phyloP scores from a whole-genome alignment of 768 basidiomycete genomes.

The Pisolithus microcarpus region DNA sequence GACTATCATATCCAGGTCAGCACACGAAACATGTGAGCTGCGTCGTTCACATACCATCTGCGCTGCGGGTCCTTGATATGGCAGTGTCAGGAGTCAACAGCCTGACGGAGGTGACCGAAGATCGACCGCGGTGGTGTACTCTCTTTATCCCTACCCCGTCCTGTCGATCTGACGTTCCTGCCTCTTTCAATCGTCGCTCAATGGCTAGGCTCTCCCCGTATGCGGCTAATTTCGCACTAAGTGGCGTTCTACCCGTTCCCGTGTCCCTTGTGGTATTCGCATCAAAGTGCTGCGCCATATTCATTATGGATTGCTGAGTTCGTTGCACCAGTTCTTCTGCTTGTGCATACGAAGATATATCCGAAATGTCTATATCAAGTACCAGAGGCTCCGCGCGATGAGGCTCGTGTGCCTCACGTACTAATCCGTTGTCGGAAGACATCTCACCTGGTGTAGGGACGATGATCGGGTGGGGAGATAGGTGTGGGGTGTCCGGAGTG shows the following conservation, averaged over 20 bases:
- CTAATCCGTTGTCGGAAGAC: slow-evolving; percentile 10
- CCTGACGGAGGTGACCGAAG: slow-evolving; percentile 30
- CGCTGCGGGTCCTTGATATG: slow-evolving; percentile 1
- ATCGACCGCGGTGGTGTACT: slow-evolving; percentile 27
- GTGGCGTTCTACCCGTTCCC: slow-evolving; percentile 47
- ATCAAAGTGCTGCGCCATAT: slow-evolving; percentile 43
- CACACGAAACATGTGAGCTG: too few relatives aligned
- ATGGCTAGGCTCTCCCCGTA: slow-evolving; percentile 84
- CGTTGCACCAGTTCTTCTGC: slow-evolving; percentile 76
- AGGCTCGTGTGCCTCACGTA: slow-evolving; percentile 2
- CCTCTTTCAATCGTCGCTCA: slow-evolving; percentile 62
- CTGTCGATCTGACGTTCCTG: slow-evolving; percentile 25
- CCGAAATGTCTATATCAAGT: slow-evolving; percentile 51
- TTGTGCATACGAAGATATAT: slow-evolving; percentile 74
- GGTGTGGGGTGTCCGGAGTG: slow-evolving; percentile 25
- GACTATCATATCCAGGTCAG: slow-evolving; percentile 8
- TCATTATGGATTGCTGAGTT: slow-evolving; percentile 65
- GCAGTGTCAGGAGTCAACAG: slow-evolving; percentile 5
- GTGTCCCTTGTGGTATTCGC: slow-evolving; percentile 28
- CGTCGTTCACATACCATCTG: slow-evolving; percentile 14
- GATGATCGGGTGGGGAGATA: slow-evolving; percentile 20
- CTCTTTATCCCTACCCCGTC: slow-evolving; percentile 2
- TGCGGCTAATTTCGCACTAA: slow-evolving; percentile 81
- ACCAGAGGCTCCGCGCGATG: slow-evolving; percentile 7
- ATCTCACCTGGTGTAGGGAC: slow-evolving; percentile 9